Percentiles rank a stretch among this genome's conserved stretches.
Conservation (phyloP, 2,329 filamentous ascomycete genomes). For the Aspergillus japonicus region DNA sequence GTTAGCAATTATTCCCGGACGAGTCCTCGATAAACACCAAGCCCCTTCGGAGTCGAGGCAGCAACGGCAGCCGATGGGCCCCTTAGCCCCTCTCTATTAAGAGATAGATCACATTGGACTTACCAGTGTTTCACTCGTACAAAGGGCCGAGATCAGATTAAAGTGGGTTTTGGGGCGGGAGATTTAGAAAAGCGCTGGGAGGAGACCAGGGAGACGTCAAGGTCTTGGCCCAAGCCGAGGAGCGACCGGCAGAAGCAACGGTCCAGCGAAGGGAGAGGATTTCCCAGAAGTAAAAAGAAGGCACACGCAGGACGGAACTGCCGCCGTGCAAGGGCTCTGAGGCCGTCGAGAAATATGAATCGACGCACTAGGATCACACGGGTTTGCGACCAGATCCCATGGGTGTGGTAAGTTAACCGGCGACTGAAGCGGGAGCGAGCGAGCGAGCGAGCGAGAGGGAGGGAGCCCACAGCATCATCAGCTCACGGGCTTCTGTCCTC, state of each 20-base stretch:
- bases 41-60: conserved; percentile 5
- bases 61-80: conserved; percentile 7
- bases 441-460: conserved; percentile 11
- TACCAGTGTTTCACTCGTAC: conserved; percentile 18
- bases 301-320: conserved; percentile 29
- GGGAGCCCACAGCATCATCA: conserved; percentile 12
- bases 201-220: conserved; percentile 32
- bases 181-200: conserved; percentile 10
- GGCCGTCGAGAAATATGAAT: conserved; percentile 26
- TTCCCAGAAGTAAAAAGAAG: conserved; percentile 17
- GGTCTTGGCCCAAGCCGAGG: conserved; percentile 29
- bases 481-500: conserved; percentile 15
- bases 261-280: conserved; percentile 14
- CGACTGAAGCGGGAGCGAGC: conserved; percentile 23
- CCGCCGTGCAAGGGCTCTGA: conserved; percentile 33
- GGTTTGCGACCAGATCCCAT: conserved; percentile 27
- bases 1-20: conserved; percentile 30
- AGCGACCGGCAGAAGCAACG: conserved; percentile 30
- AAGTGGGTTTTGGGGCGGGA: conserved; percentile 17
- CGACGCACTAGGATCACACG: conserved; percentile 21
- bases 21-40: conserved; percentile 20
- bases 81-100: neutral
- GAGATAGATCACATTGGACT: conserved; percentile 6
- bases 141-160: conserved; percentile 14
- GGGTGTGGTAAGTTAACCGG: conserved; percentile 13